Evolutionary conservation across 306 rosid species (phyloP).

Genomic region (Cucurbita moschata): DNA sequence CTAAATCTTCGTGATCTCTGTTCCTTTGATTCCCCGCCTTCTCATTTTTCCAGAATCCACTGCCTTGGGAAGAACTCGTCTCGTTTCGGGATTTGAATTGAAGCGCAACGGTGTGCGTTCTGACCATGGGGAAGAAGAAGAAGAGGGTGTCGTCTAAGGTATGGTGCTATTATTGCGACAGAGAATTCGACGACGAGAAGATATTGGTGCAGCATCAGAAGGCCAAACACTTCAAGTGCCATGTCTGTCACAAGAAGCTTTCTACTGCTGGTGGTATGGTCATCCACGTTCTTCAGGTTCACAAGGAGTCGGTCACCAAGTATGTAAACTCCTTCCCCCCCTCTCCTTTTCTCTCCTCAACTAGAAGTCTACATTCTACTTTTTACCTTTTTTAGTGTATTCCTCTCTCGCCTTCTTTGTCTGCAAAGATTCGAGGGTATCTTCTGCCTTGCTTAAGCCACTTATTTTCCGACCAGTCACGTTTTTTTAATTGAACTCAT

Average conservation of each 20-base stretch:
- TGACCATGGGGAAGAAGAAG: slow-evolving; percentile 84
- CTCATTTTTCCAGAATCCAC: neutral
- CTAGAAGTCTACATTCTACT: neutral
- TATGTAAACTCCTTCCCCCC: neutral
- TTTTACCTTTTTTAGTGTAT: neutral
- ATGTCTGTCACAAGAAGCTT: slow-evolving; percentile 95
- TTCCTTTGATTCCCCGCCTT: neutral
- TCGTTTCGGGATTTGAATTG: neutral
- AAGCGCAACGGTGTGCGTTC: neutral
- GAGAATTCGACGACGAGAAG: slow-evolving; percentile 98
- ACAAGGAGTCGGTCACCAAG: slow-evolving; percentile 94
- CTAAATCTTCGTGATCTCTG: slow-evolving; percentile 4
- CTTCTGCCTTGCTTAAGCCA: neutral
- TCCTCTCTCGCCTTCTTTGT: neutral
- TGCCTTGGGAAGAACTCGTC: neutral
- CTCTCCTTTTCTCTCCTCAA: neutral
- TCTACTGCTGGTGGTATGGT: slow-evolving; percentile 99
- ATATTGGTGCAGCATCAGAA: slow-evolving; percentile 97
- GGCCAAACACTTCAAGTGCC: slow-evolving; percentile 96
- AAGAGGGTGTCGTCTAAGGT: slow-evolving; percentile 90
- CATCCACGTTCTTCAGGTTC: slow-evolving; percentile 97
- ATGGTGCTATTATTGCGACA: slow-evolving; percentile 97
- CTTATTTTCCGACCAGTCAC: neutral
- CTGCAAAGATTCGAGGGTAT: neutral
- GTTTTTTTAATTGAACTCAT: neutral